Evolutionary conservation across 495 filamentous ascomycete genomes (phyloP).

Genomic region (Hypomontagnella submonticulosa): DNA sequence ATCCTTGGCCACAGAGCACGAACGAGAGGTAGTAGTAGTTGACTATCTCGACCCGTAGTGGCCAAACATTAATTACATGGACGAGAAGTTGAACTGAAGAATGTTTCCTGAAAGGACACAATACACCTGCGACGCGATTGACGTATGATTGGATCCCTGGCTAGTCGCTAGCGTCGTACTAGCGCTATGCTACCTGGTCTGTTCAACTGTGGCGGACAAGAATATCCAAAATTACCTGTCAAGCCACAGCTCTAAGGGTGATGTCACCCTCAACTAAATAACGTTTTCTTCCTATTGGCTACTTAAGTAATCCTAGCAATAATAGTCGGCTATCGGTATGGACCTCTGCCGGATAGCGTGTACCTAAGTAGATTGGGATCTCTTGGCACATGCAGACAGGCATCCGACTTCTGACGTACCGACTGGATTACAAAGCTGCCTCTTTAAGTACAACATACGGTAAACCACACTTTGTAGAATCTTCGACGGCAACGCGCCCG

Average conservation of each 20-base stretch:
- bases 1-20: conserved; percentile 5
- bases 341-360: background rate
- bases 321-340: conserved; percentile 16
- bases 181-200: conserved; percentile 17
- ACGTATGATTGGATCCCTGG: conserved; percentile 50
- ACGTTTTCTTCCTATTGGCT: conserved; percentile 29
- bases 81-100: conserved; percentile 9
- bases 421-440: conserved; percentile 48
- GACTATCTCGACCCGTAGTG: conserved; percentile 17
- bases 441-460: conserved; percentile 6
- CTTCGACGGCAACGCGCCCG: conserved; percentile 25
- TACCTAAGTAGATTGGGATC: conserved; percentile 15
- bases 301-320: background rate
- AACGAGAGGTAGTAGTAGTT: background rate
- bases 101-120: conserved; percentile 41
- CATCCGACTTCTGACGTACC: conserved; percentile 40
- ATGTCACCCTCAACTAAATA: conserved; percentile 21
- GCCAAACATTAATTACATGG: conserved; percentile 10
- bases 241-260: conserved; percentile 26
- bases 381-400: conserved; percentile 38
- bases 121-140: conserved; percentile 46
- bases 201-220: conserved; percentile 17
- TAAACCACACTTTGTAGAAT: conserved; percentile 41
- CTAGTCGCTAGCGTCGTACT: conserved; percentile 2
- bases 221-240: conserved; percentile 37